Evolutionary conservation across 2,329 filamentous ascomycete species (phyloP), one percentile per base, ranked within the genome.

Genomic region (Nothopassalora personata): DNA sequence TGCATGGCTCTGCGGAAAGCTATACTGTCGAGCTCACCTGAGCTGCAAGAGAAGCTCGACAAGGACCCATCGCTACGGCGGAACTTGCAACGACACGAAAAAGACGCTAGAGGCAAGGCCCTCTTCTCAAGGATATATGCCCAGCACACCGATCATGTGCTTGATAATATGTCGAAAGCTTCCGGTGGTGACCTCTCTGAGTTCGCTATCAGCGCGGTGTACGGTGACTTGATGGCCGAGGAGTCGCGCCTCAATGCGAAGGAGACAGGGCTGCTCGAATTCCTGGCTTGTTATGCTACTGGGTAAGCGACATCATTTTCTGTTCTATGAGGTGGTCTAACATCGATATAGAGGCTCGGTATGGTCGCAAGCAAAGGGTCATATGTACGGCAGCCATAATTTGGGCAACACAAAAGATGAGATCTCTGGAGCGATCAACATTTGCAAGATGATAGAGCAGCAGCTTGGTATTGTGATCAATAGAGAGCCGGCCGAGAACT

Each of bases 221-320:
- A 65, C 43, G 63, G 63, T 3, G 63, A 65, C 51, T 43, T 65
- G 39, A 63, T 65, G 63, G 63, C 63, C 1, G 63, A 65, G 39
- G 59, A 59, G 45, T 55, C 59, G 9, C 18, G 61, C 4, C 47
- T 65, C 23, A 56, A 60, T 34, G 59, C 59, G 9, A 65, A 64
- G 50, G 63, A 65, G 36, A 65, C 63, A 10, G 59, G 59, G 1
- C 18, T 65, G 56, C 36, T 65, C 15, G 61, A 65, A 34, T 65
- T 65, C 28, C 19, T 65, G 45, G 63, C 61, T 15, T 65, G 63
- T 53, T 65, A 64, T 57, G 63, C 61, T 5, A 55, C 57, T n/a
- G 63, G 60, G 60, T 63, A 50, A 33, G 55, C 54, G 28, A 2
- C 6, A 53, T 4, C 28, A 47, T 3, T 47, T 1, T 36, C 13